phyloP scores from a whole-genome alignment of 176 grass and related monocot species.

The Hordeum vulgare region MorexV3_pseudomolecules_assembly NC_058519.1:75275081-75275580 shows the following conservation, averaged over 20 bases:
- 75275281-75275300: constrained; percentile 91
- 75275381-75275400: constrained; percentile 22
- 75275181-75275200: constrained; percentile 11
- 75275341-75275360: constrained; percentile 68
- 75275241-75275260: not conserved
- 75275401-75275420: not conserved
- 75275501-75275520: constrained; percentile 87
- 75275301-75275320: constrained; percentile 88
- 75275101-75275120: constrained; percentile 80
- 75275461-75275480: not conserved
- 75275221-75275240: not conserved
- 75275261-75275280: constrained; percentile 57
- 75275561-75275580: constrained; percentile 76
- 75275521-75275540: constrained; percentile 81
- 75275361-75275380: constrained; percentile 64
- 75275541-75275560: constrained; percentile 97
- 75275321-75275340: constrained; percentile 90
- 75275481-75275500: constrained; percentile 31
- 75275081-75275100: constrained; percentile 45
- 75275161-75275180: constrained; percentile 92
- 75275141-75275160: constrained; percentile 87
- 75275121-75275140: constrained; percentile 97
- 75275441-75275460: too few species aligned
- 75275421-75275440: too few species aligned
- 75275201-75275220: not conserved